phyloP scores from a whole-genome alignment of 2,329 filamentous ascomycete species.

The Metarhizium sp. region DNA sequence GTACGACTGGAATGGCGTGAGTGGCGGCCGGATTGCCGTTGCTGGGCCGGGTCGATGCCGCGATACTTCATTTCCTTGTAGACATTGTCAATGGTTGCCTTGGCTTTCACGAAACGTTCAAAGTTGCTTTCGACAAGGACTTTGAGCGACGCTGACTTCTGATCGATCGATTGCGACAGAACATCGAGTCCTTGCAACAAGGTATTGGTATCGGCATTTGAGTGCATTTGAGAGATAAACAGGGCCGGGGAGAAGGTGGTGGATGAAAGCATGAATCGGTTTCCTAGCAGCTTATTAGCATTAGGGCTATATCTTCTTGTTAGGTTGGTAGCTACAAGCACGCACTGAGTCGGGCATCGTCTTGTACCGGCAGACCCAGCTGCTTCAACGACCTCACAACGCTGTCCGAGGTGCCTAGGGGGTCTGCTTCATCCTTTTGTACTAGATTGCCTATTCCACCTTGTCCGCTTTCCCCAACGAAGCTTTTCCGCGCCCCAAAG shows the following conservation, averaged over 20 bases:
- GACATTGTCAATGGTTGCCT: slow-evolving; percentile 96
- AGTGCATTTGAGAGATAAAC: slow-evolving; percentile 88
- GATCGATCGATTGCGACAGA: slow-evolving; percentile 85
- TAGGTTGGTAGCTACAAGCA: not conserved
- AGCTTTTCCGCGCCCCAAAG: slow-evolving; percentile 54
- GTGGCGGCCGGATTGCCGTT: slow-evolving; percentile 37
- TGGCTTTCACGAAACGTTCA: slow-evolving; percentile 93
- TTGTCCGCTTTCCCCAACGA: slow-evolving; percentile 18
- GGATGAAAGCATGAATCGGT: slow-evolving; percentile 89
- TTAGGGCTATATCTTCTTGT: not conserved
- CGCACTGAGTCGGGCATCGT: slow-evolving; percentile 68
- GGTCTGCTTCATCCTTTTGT: slow-evolving; percentile 86
- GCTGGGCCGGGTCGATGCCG: slow-evolving; percentile 42
- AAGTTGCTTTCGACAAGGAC: slow-evolving; percentile 97
- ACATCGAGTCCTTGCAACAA: slow-evolving; percentile 75
- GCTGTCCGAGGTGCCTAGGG: slow-evolving; percentile 78
- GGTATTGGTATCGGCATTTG: slow-evolving; percentile 71
- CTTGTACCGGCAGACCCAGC: slow-evolving; percentile 71
- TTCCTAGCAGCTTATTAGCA: slow-evolving; percentile 42
- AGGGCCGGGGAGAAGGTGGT: slow-evolving; percentile 89
- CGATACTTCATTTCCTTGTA: slow-evolving; percentile 93
- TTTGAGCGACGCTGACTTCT: slow-evolving; percentile 95
- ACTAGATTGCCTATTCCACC: slow-evolving; percentile 63
- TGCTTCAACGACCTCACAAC: slow-evolving; percentile 73
- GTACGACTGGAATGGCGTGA: slow-evolving; percentile 59